Base-by-base conservation (phyloP, 2,329 filamentous ascomycete genomes). In the Scedosporium dehoogii region DNA sequence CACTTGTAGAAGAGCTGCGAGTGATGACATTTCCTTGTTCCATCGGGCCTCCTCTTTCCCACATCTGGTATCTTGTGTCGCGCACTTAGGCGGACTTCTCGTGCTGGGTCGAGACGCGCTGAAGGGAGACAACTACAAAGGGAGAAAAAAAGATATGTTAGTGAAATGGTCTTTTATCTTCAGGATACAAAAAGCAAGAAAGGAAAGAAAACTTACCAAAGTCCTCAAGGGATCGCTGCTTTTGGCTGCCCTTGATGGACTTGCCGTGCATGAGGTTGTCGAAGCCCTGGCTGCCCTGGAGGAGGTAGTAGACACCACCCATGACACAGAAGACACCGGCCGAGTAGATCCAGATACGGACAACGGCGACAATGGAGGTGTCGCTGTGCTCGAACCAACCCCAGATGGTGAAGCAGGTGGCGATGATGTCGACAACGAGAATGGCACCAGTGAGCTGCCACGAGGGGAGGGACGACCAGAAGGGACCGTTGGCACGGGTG, bases 231-330 rank as follows among this genome's bases (percentile, higher is more conserved):
- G 87, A 90, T 69, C 90, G 84, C 79, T 93, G 90, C 83, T 91
- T 92, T 76, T 87, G 83, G 77, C 85, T 88, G 75, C 87, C 86
- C 82, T 92, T 91, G 68, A 85, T 85, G 66, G 86, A 89, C 81
- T 92, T 92, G 73, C 91, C 90, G 78, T 96, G 91, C 89, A 96
- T 94, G 66, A 96, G 81, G 79, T 94, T 93, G 78, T 96, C 90
- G 75, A 96, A 96, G 66, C 88, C 87, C 65, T 83, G 77, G 70
- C 86, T 91, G 74, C 89, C 89, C 75, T 93, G 87, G 72, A 96
- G 84, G 70, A 94, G 82, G 79, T 92, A 92, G 75, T 79, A 79
- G 48, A 88, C 76, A 73, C 85, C 86, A 70, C 86, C 89, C 83
- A 93, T 86, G 72, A 92, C 83, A 73, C 87, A 91, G 81, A 96